Base-by-base conservation (phyloP, 1,284 basidiomycete genomes). In the Uromyces viciae-fabae region DNA sequence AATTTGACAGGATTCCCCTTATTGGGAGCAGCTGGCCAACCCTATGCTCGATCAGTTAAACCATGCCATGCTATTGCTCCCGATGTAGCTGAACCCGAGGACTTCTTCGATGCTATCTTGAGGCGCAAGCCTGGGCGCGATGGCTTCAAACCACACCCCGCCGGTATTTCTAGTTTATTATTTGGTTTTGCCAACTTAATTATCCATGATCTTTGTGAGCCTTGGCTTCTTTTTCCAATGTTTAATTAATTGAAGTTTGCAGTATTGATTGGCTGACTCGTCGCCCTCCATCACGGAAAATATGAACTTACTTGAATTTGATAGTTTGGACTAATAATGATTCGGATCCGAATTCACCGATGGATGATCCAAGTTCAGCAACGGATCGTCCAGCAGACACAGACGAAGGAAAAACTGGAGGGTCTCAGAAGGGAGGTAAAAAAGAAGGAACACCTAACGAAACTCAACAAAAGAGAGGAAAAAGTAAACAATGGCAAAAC, bases 171-270 rank as follows among this genome's bases (percentile, higher is more conserved):
- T 11, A 80, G 78, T 62, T 58, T 80, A 28, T 64, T 80, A 2
- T 80, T 80, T 66, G 78, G 38, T 22, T 80, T 80, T 36, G 78
- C 78, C n/a, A 80, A 80, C 36, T 36, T 80, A 17, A 64, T 80
- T 31, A 80, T 80, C n/a, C 78, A 80, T 74, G 78, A 80, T 46
- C 68, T 80, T 3, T 80, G 78, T 80, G 15, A n/a, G 76, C 17
- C 36, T 54, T 46, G 3, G 19, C 52, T 22, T 49, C 33, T 33
- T 33, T 52, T 58, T 74, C 11, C 25, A 17, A 72, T 43, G 14
- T 49, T 33, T 72, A 14, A 14, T 46, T 43, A 46, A 28, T 22
- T 52, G 22, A 58, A 4, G n/a, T n/a, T n/a, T n/a, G n/a, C n/a
- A n/a, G n/a, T n/a, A n/a, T n/a, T n/a, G n/a, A n/a, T n/a, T n/a